Evolutionary conservation across 2,329 filamentous ascomycete genomes (phyloP).

Genomic region (Fusarium tanahbumbuense): DNA sequence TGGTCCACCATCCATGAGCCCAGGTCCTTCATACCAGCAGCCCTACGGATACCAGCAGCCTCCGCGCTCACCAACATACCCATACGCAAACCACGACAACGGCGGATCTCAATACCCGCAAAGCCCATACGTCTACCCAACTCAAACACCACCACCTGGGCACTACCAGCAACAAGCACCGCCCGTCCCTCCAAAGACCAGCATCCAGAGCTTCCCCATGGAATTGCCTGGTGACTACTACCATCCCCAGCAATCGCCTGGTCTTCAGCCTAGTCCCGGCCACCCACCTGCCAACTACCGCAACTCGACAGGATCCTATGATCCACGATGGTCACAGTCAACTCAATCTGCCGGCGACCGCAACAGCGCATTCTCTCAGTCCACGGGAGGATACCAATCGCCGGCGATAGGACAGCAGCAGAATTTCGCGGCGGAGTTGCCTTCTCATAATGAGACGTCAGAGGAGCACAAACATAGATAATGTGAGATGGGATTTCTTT

Average conservation of each 20-base stretch:
- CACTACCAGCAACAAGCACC: conserved; percentile 39
- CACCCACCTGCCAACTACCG: conserved; percentile 37
- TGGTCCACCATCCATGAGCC: conserved; percentile 18
- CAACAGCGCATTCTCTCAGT: conserved; percentile 45
- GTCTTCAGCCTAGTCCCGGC: conserved; percentile 41
- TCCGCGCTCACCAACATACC: conserved; percentile 44
- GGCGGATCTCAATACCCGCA: conserved; percentile 33
- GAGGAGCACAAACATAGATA: conserved; percentile 55
- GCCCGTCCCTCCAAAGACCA: conserved; percentile 42
- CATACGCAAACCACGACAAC: conserved; percentile 31
- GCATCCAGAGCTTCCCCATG: conserved; percentile 46
- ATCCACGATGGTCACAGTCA: conserved; percentile 58
- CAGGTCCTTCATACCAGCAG: conserved; percentile 42
- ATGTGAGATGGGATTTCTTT: not conserved
- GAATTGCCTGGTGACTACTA: conserved; percentile 65
- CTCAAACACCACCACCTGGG: conserved; percentile 36
- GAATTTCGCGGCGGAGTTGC: conserved; percentile 57
- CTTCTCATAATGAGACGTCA: conserved; percentile 60
- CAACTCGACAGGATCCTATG: conserved; percentile 42
- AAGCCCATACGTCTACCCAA: conserved; percentile 37
- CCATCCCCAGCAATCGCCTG: conserved; percentile 54
- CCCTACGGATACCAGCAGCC: conserved; percentile 40
- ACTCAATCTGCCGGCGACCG: conserved; percentile 41
- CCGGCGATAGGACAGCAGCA: conserved; percentile 57
- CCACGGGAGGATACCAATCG: conserved; percentile 49